Conservation (phyloP, 1,284 basidiomycete species). For the Pyrrhoderma noxium region DNA sequence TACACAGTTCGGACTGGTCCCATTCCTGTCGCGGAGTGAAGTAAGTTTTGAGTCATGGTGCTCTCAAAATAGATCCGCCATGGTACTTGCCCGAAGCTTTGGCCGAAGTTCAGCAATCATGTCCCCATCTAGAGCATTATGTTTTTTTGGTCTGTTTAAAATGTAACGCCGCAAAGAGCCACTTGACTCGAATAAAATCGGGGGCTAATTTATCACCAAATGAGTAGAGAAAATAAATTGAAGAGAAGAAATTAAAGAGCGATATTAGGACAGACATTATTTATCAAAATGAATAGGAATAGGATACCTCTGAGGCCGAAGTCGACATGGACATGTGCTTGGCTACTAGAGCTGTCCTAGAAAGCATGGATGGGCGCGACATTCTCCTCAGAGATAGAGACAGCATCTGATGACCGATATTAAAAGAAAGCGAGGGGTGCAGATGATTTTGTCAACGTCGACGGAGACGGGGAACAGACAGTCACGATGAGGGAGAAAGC, state of each 20-base stretch:
- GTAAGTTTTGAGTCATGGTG: not conserved
- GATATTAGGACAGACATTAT: too few relatives aligned
- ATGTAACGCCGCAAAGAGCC: slow-evolving; percentile 59
- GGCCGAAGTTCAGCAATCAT: slow-evolving; percentile 76
- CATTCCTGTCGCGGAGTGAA: slow-evolving; percentile 61
- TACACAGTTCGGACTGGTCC: slow-evolving; percentile 66
- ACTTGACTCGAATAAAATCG: slow-evolving; percentile 66
- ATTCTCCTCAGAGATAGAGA: slow-evolving; percentile 25
- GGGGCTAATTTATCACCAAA: slow-evolving; percentile 33
- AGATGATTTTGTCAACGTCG: not conserved
- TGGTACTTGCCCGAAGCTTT: slow-evolving; percentile 59
- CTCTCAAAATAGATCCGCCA: not conserved
- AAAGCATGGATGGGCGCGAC: slow-evolving; percentile 29
- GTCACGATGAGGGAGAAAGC: not conserved
- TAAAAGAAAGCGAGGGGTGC: not conserved
- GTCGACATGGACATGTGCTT: slow-evolving; percentile 40
- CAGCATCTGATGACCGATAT: slow-evolving; percentile 25
- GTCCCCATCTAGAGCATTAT: slow-evolving; percentile 80
- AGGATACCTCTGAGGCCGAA: slow-evolving; percentile 12
- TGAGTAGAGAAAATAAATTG: not conserved
- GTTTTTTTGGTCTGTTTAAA: slow-evolving; percentile 77
- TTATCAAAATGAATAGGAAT: too few relatives aligned
- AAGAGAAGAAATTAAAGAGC: not conserved
- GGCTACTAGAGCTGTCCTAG: slow-evolving; percentile 46
- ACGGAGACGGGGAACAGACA: not conserved